Evolutionary conservation across 768 basidiomycete species (phyloP), one percentile per base, ranked within the genome.

Genomic region (Collybiopsis luxurians): DNA sequence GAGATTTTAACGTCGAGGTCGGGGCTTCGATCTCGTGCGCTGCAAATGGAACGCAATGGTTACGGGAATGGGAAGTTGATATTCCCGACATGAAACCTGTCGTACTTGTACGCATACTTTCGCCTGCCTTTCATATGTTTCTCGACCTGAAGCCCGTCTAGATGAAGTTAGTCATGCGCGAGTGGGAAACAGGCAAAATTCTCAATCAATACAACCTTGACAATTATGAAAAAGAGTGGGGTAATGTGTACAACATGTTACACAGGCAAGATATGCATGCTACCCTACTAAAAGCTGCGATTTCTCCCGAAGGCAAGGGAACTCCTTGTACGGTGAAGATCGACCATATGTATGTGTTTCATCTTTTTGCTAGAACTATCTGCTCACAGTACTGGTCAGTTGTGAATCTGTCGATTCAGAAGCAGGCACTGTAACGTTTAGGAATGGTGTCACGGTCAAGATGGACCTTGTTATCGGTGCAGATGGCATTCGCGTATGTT

Each of bases 21-120:
- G 70, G 69, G 19, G 70, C 69, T 3, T 69, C 69, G 21, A 70
- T 70, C 58, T 70, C 69, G 24, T 71, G 69, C 55, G 70, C 70
- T 10, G 69, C 69, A 39, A 70, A 70, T 54, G 70, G 70, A 12
- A 69, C 69, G 19, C 67, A 70, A 49, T 70, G 69, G 63, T 59
- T 71, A 26, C 67, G 66, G 26, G 69, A 71, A 55, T 71, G 70
- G 70, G 66, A 64, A 3, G 66, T 71, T 43, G 67, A 70, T 40
- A 65, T 71, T 55, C 55, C 66, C 2, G 60, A 61, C 9, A 69
- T 68, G 68, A 67, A 65, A 36, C 70, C 70, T 23, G 64, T 71
- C 23, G 51, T 66, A 23, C 57, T 70, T 19, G 55, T 56, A 9
- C 2, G 55, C 38, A 5, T 19, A 17, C 6, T 27, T 36, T n/a